Evolutionary conservation across 495 filamentous ascomycete species (phyloP).

Genomic region (Trichoderma gamsii): DNA sequence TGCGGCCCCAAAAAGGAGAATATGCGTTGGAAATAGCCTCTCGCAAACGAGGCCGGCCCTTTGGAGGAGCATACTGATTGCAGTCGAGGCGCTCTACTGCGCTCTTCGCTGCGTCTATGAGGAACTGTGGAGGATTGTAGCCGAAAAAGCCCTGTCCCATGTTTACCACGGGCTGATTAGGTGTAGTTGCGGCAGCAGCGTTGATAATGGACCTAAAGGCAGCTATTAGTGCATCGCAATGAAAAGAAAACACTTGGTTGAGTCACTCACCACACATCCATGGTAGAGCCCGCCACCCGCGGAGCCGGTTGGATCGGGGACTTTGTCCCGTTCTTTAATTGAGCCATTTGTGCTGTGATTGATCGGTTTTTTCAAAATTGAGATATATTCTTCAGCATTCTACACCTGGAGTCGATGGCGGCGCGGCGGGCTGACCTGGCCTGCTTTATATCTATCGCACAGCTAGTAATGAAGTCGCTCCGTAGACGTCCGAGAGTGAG

Average conservation of each 20-base stretch:
- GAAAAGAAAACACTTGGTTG: not conserved
- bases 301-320: slow-evolving; percentile 52
- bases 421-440: not conserved
- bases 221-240: not conserved
- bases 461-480: not conserved
- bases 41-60: slow-evolving; percentile 81
- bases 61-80: slow-evolving; percentile 96
- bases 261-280: slow-evolving; percentile 84
- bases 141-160: slow-evolving; percentile 97
- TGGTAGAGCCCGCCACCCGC: slow-evolving; percentile 70
- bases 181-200: slow-evolving; percentile 74
- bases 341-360: not conserved
- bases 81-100: slow-evolving; percentile 88
- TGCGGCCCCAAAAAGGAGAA: slow-evolving; percentile 73
- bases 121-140: slow-evolving; percentile 91
- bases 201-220: slow-evolving; percentile 81
- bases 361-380: not conserved
- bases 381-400: not conserved
- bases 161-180: slow-evolving; percentile 85
- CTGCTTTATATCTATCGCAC: not conserved
- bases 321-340: not conserved
- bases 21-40: slow-evolving; percentile 89
- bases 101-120: slow-evolving; percentile 84
- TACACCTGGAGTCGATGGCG: not conserved
- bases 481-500: not conserved